Percentiles rank a stretch among this genome's conserved stretches.
These are phyloP conservation scores for Annulohypoxylon truncatum DNA, from an alignment of 2,329 filamentous ascomycete genomes.

Conservation along the genomic window DNA sequence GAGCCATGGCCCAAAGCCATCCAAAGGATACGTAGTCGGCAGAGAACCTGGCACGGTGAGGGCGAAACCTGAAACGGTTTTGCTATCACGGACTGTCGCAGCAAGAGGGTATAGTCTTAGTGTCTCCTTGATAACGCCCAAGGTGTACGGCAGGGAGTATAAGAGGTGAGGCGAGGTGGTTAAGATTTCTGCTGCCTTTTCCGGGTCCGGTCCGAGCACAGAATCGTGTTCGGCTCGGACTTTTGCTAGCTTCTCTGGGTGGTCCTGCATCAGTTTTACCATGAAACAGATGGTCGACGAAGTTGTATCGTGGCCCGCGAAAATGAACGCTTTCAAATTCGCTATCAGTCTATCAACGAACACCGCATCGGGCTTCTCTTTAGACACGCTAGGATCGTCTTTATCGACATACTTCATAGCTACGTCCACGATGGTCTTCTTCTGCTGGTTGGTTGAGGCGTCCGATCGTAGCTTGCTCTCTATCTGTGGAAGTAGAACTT, in stretches of 20 bases:
- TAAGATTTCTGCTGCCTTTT: conserved; percentile 37
- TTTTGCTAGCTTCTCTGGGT: conserved; percentile 48
- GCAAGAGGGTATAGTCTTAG: conserved; percentile 50
- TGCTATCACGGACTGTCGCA: conserved; percentile 42
- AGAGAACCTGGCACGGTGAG: conserved; percentile 43
- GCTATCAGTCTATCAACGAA: conserved; percentile 49
- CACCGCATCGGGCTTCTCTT: conserved; percentile 37
- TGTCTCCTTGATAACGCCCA: conserved; percentile 54
- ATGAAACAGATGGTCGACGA: conserved; percentile 52
- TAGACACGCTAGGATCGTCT: conserved; percentile 38
- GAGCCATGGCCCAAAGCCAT: conserved; percentile 47
- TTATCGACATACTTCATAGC: conserved; percentile 44
- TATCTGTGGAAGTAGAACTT: conserved; percentile 44
- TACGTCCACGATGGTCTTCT: conserved; percentile 47
- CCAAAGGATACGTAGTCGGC: conserved; percentile 44
- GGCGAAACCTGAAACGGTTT: conserved; percentile 35
- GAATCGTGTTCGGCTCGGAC: conserved; percentile 54
- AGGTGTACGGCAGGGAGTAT: conserved; percentile 52
- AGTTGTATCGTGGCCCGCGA: conserved; percentile 55
- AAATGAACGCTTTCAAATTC: conserved; percentile 54
- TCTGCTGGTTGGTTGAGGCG: conserved; percentile 36
- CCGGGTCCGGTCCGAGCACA: conserved; percentile 49
- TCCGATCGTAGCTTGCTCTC: conserved; percentile 39
- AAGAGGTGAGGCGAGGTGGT: conserved; percentile 46
- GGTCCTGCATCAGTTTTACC: conserved; percentile 47